These are phyloP conservation scores for Periconia digitata DNA, from an alignment of 2,329 filamentous ascomycete genomes.

Conservation along the genomic window DNA sequence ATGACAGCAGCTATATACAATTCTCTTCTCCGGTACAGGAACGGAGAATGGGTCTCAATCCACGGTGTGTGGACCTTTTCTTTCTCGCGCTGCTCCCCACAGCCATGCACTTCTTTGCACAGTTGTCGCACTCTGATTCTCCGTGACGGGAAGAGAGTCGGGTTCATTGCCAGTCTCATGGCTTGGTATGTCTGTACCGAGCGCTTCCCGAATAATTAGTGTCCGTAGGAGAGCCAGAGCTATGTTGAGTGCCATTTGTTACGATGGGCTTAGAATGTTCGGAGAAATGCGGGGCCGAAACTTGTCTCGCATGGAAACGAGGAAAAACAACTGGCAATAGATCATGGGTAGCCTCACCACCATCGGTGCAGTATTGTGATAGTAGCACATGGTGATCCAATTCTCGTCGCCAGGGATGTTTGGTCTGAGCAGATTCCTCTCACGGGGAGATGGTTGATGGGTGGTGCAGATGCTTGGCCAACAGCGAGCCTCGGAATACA, in stretches of 20 bases:
- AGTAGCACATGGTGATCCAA: too few relatives aligned
- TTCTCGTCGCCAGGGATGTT: too few relatives aligned
- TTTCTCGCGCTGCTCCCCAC: constrained; percentile 18
- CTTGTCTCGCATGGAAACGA: background rate
- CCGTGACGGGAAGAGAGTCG: constrained; percentile 31
- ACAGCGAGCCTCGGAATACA: too few relatives aligned
- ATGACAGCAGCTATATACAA: constrained; percentile 34
- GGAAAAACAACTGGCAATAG: background rate
- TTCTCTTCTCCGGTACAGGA: constrained; percentile 31
- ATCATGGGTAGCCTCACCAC: background rate
- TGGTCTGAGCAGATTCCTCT: too few relatives aligned
- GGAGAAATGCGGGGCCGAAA: constrained; percentile 32
- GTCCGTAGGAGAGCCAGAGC: constrained; percentile 35
- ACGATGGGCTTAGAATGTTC: constrained; percentile 18
- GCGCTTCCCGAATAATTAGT: constrained; percentile 23
- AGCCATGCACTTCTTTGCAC: constrained; percentile 25
- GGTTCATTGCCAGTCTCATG: constrained; percentile 24
- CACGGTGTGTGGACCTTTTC: constrained; percentile 19
- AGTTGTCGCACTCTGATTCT: constrained; percentile 12
- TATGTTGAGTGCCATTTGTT: constrained; percentile 15
- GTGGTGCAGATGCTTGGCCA: too few relatives aligned
- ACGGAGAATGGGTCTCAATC: constrained; percentile 30
- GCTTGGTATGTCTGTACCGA: constrained; percentile 28
- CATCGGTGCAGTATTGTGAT: background rate
- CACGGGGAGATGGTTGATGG: too few relatives aligned